Evolutionary conservation across 768 basidiomycete genomes (phyloP), one percentile per base, ranked within the genome.

Genomic region (Amanita muscaria): DNA sequence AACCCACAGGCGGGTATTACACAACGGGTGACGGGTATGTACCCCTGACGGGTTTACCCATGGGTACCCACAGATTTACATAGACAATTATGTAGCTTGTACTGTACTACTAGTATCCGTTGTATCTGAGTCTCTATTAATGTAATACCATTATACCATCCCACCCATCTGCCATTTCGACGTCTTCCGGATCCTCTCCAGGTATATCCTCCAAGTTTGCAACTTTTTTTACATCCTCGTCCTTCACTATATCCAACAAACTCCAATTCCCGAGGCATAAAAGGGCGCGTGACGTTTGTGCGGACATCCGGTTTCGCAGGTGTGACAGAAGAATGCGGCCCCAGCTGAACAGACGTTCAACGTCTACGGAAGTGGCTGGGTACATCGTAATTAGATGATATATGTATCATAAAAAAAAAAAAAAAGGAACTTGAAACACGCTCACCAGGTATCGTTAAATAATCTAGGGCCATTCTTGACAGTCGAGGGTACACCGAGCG

Each of bases 251-350:
- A n/a, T 53, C 57, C 7, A 52, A 9, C 19, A 10, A 3, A 32
- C 56, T 58, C 64, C 65, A 68, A 8, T 29, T 38, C 2, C 61
- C 53, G 2, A 64, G 44, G 40, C 64, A 64, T 15, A 64, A 21
- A 1, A 62, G 41, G 0, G 60, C 62, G 16, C 49, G 42, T 0
- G 53, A 62, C 0, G 54, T 53, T 45, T 64, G 52, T 2, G 53
- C 52, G 2, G 53, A 54, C 3, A 65, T 47, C 0, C 53, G 27
- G 40, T 50, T 60, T 1, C 48, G 51, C 12, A 58, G 42, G 30
- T 64, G 60, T 2, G 58, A 52, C 5, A 65, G 49, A 1, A 64
- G 18, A 4, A 59, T 50, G 0, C 53, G 49, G 5, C 59, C 57
- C 5, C 47, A 40, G 39, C 60, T 63, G 41, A 64, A 65, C 3